These are phyloP conservation scores for Achaetomiella virescens DNA, from an alignment of 495 filamentous ascomycete genomes.

Conservation along the genomic window DNA sequence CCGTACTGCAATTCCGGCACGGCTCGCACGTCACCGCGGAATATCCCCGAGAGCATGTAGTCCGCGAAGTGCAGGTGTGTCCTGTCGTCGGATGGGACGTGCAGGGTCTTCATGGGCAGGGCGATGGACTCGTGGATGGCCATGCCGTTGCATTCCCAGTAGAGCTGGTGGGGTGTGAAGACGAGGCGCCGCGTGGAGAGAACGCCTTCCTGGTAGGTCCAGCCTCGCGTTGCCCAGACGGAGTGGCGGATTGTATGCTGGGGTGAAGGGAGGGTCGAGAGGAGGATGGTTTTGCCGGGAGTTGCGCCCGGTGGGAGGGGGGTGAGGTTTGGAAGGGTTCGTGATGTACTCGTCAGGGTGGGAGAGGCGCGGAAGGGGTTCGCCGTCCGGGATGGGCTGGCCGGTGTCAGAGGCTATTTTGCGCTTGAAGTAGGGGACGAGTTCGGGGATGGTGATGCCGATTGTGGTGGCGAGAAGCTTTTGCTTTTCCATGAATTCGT, in stretches of 20 bases:
- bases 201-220: constrained; percentile 41
- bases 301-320: too few species aligned
- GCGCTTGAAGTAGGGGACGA: too few species aligned
- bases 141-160: constrained; percentile 32
- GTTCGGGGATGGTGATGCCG: too few species aligned
- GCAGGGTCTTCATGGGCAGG: neutral
- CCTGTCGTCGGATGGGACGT: neutral
- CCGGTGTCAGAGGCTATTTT: too few species aligned
- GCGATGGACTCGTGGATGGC: neutral
- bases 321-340: too few species aligned
- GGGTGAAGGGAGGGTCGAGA: constrained; percentile 12
- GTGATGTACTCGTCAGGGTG: too few species aligned
- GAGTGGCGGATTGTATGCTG: constrained; percentile 13
- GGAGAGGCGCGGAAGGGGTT: too few species aligned
- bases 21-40: neutral
- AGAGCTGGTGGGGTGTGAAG: constrained; percentile 31
- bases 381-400: too few species aligned
- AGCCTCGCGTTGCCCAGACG: constrained; percentile 31
- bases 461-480: too few species aligned
- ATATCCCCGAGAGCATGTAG: neutral
- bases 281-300: neutral
- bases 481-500: too few species aligned
- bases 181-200: constrained; percentile 31
- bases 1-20: neutral
- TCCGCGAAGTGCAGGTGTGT: neutral